Conservation (phyloP, 164 flowering plant genomes). For the Umbellularia californica region DNA sequence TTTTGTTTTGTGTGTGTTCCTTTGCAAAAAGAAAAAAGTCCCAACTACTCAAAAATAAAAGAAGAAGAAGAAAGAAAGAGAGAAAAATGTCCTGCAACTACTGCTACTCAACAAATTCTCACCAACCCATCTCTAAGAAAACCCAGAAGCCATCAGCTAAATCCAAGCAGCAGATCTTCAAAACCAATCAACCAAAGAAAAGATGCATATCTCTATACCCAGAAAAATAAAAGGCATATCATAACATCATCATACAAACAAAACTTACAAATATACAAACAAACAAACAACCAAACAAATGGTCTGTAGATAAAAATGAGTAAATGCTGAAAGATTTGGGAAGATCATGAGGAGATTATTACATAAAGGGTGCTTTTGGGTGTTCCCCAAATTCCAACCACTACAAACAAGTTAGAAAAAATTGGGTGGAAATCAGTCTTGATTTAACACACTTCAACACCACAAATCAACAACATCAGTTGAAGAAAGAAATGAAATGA, state of each 20-base stretch:
- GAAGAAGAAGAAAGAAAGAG: not conserved
- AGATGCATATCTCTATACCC: not conserved
- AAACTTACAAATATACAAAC: not conserved
- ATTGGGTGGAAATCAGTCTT: not conserved
- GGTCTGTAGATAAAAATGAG: not conserved
- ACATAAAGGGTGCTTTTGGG: not conserved
- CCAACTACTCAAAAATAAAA: not conserved
- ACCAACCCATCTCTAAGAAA: not conserved
- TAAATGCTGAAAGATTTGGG: not conserved
- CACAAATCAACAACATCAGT: not conserved
- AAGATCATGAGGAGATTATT: not conserved
- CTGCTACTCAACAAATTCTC: no score
- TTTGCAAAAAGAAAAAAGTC: not conserved
- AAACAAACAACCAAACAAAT: not conserved
- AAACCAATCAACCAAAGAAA: not conserved
- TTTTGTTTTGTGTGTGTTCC: no score
- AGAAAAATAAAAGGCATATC: not conserved
- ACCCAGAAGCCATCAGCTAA: not conserved
- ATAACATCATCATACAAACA: not conserved
- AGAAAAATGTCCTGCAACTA: no score
- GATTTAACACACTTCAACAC: no score
- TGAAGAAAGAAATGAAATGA: not conserved
- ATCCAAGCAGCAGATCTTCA: not conserved
- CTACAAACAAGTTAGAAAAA: not conserved
- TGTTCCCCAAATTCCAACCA: not conserved